phyloP scores from a whole-genome alignment of 2,329 filamentous ascomycete genomes.

The Fusarium pininemorale region DNA sequence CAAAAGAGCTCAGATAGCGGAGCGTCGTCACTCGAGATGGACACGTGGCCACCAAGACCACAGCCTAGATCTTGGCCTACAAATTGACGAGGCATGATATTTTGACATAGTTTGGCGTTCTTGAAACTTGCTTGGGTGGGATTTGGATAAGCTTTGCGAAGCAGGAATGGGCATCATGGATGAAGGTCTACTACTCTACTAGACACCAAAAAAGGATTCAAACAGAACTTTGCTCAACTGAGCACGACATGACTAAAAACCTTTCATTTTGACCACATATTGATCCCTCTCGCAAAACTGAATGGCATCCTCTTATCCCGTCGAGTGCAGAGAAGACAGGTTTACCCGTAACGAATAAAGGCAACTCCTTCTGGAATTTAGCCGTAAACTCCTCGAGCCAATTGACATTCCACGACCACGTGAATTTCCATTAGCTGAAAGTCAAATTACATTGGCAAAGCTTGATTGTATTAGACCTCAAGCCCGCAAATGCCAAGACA shows the following conservation, averaged over 20 bases:
- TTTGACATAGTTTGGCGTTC: conserved; percentile 25
- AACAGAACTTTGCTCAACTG: conserved; percentile 1
- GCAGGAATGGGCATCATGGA: background rate
- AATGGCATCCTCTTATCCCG: background rate
- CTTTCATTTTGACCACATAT: background rate
- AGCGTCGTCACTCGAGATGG: conserved; percentile 37
- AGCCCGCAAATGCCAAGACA: background rate
- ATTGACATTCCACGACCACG: background rate
- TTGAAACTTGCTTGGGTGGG: background rate
- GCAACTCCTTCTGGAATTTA: background rate
- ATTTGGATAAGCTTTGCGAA: conserved; percentile 4
- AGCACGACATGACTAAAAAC: background rate
- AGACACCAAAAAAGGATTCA: background rate
- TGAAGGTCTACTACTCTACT: background rate
- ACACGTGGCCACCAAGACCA: conserved; percentile 32
- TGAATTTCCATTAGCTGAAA: background rate
- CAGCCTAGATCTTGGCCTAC: conserved; percentile 34
- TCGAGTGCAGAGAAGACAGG: background rate
- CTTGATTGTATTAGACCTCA: background rate
- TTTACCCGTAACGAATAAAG: background rate
- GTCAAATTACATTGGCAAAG: background rate
- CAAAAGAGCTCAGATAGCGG: conserved; percentile 32
- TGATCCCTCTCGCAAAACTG: background rate
- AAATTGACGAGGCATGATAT: conserved; percentile 1
- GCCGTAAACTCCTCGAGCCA: background rate